phyloP scores from a whole-genome alignment of 1,139 yeast genomes.

The Candida sojae region DNA sequence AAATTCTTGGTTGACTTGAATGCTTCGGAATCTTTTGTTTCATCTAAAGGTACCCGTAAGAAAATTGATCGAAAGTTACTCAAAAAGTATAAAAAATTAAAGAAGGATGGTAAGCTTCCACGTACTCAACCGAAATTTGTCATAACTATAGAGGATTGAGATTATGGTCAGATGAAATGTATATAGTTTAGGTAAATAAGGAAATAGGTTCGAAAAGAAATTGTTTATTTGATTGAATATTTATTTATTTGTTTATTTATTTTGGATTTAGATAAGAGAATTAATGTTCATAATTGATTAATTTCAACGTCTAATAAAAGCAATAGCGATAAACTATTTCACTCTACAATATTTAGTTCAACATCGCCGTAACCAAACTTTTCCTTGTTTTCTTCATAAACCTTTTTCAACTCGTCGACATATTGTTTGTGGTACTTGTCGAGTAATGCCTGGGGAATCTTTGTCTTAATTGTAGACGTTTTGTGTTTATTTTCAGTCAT shows the following conservation, averaged over 20 bases:
- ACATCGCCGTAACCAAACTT: constrained; percentile 56
- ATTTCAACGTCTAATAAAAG: too few relatives aligned
- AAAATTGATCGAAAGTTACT: constrained; percentile 35
- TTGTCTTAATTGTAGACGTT: constrained; percentile 21
- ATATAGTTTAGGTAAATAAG: background rate
- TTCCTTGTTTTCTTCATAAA: constrained; percentile 71
- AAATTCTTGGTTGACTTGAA: constrained; percentile 22
- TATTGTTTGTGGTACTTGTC: constrained; percentile 75
- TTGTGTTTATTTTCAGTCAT: constrained; percentile 12
- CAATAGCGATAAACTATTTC: constrained; percentile 2
- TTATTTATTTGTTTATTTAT: background rate
- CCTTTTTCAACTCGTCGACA: constrained; percentile 61
- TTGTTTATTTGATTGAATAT: background rate
- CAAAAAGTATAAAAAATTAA: constrained; percentile 28
- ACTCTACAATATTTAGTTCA: constrained; percentile 50
- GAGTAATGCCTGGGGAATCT: constrained; percentile 47
- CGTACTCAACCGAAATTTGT: constrained; percentile 2
- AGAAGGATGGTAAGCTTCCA: constrained; percentile 24
- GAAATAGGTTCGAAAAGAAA: background rate
- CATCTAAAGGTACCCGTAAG: constrained; percentile 24
- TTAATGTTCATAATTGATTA: background rate
- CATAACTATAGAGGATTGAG: background rate
- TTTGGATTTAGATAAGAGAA: background rate
- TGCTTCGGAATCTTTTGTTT: constrained; percentile 20
- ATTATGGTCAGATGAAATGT: background rate